Percentiles rank a stretch among this genome's conserved stretches.
phyloP scores from a whole-genome alignment of 345 rosid species.

The Xanthoceras sorbifolium region DNA sequence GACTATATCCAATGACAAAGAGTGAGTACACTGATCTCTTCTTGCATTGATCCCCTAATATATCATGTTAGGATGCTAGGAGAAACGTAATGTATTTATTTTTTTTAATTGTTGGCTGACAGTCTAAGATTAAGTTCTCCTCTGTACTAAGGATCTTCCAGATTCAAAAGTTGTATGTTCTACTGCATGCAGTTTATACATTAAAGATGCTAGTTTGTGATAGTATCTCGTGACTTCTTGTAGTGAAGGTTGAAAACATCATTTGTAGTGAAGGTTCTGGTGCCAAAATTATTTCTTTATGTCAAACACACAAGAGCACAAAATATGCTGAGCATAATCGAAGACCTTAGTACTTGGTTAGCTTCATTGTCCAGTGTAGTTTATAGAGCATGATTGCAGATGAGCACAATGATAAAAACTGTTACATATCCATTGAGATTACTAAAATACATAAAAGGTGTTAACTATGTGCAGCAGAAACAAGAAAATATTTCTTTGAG shows the following conservation, averaged over 20 bases:
- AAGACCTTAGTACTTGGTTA: background rate
- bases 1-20: slow-evolving; percentile 33
- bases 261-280: background rate
- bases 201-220: background rate
- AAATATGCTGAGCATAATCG: background rate
- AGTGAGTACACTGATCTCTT: slow-evolving; percentile 42
- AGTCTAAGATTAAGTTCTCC: background rate
- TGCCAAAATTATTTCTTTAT: background rate
- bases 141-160: background rate
- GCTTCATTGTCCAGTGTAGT: background rate
- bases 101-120: background rate
- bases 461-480: background rate
- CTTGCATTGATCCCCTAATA: background rate
- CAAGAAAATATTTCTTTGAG: background rate
- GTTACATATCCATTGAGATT: background rate
- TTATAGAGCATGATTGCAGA: background rate
- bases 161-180: background rate
- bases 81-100: background rate
- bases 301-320: background rate
- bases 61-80: background rate
- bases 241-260: background rate
- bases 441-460: background rate
- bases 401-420: background rate
- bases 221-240: background rate
- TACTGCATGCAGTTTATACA: background rate